Percentiles rank a stretch among this genome's conserved stretches.
Conservation (phyloP, 2,329 filamentous ascomycete species). For the Dactylellina leptospora region DNA sequence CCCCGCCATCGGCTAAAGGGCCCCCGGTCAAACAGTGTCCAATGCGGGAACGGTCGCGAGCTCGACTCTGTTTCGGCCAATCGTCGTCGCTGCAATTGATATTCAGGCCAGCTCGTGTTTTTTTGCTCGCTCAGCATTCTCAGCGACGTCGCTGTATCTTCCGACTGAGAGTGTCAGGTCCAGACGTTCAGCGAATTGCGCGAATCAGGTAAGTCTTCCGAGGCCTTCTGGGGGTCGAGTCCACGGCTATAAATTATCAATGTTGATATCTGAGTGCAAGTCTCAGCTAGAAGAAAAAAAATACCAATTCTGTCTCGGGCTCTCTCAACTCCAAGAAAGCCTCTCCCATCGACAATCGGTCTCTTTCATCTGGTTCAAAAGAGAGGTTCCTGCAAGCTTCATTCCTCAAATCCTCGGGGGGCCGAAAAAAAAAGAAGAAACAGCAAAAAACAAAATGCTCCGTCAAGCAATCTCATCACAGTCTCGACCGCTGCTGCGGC, state of each 20-base stretch:
- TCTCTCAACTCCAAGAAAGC: slow-evolving; percentile 12
- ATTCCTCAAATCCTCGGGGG: slow-evolving; percentile 38
- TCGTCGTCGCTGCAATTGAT: slow-evolving; percentile 40
- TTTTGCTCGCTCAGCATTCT: not conserved
- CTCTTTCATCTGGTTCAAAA: not conserved
- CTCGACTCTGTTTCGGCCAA: slow-evolving; percentile 29
- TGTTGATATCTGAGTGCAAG: not conserved
- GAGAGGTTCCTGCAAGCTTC: slow-evolving; percentile 20
- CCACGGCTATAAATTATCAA: slow-evolving; percentile 6
- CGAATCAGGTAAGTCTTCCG: slow-evolving; percentile 32
- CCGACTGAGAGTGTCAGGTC: not conserved
- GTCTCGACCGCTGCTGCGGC: slow-evolving; percentile 38
- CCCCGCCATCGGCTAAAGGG: slow-evolving; percentile 52
- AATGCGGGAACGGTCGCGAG: slow-evolving; percentile 43
- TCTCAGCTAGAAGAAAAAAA: not conserved
- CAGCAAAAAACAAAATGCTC: slow-evolving; percentile 34
- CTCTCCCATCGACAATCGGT: slow-evolving; percentile 15
- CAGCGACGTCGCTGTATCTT: not conserved
- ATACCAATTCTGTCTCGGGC: too few species aligned
- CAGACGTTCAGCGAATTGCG: not conserved
- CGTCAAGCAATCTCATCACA: slow-evolving; percentile 45
- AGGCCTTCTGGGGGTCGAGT: not conserved
- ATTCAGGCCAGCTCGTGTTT: slow-evolving; percentile 29
- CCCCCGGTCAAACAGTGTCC: slow-evolving; percentile 34
- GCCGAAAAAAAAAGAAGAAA: not conserved